These are phyloP conservation scores for Vitis rotundifolia DNA, from an alignment of 164 flowering plant species.

Conservation along the genomic window DNA sequence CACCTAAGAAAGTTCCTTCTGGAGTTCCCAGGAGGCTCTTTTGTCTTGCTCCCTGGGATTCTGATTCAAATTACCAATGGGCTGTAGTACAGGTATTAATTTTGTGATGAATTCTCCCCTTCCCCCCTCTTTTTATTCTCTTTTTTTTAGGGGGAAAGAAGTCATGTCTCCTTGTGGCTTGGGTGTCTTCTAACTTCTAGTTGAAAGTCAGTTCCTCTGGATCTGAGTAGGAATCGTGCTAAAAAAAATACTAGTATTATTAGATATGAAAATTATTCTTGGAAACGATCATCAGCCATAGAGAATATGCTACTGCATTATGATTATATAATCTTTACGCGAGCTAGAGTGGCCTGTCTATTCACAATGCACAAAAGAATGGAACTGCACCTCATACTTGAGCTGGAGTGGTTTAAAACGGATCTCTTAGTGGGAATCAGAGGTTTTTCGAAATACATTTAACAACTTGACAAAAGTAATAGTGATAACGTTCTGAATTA, in stretches of 20 bases:
- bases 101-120: neutral
- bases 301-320: neutral
- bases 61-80: slow-evolving; percentile 28
- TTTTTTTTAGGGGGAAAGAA: no score
- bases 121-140: no score
- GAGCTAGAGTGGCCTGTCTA: neutral
- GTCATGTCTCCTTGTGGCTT: no score
- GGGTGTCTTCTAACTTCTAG: no score
- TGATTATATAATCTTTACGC: neutral
- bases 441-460: neutral
- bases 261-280: no score
- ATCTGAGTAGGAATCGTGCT: no score
- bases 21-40: slow-evolving; percentile 44
- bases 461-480: neutral
- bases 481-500: no score
- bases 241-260: no score
- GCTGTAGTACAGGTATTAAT: slow-evolving; percentile 23
- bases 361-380: neutral
- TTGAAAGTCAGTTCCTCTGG: no score
- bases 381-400: no score
- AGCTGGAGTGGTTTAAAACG: no score
- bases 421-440: neutral
- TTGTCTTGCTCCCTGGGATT: slow-evolving; percentile 29
- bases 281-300: neutral
- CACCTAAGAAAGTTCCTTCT: slow-evolving; percentile 27